Conservation (phyloP, 2,329 filamentous ascomycete species). For the Botrytis elliptica region DNA sequence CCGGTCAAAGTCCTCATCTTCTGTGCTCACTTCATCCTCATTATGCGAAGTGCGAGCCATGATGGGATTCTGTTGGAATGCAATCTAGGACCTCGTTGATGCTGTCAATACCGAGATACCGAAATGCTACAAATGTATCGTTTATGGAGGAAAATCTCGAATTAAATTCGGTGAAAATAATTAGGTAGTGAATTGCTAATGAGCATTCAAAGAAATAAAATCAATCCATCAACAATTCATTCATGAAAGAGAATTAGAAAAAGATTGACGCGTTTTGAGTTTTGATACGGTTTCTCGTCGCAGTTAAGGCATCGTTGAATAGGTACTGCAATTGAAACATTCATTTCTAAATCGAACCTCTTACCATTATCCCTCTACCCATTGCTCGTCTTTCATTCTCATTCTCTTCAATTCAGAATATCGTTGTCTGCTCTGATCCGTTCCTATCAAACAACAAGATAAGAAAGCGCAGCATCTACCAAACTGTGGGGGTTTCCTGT, state of each 20-base stretch:
- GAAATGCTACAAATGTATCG: background rate
- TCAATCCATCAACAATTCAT: background rate
- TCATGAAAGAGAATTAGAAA: background rate
- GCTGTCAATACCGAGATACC: too few species aligned
- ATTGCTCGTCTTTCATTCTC: background rate
- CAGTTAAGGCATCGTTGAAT: background rate
- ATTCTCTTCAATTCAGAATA: background rate
- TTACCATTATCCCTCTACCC: background rate
- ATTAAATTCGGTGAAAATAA: background rate
- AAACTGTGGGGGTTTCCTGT: background rate
- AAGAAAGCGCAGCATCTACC: background rate
- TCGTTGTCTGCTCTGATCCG: background rate
- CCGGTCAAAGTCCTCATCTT: conserved; percentile 1
- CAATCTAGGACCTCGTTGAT: background rate
- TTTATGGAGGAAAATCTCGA: background rate
- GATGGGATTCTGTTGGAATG: background rate
- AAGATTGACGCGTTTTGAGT: background rate
- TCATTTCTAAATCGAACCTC: background rate
- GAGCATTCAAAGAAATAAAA: background rate
- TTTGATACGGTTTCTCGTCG: background rate
- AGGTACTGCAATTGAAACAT: background rate
- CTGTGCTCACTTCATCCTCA: conserved; percentile 2
- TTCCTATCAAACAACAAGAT: background rate
- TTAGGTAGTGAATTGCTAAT: background rate
- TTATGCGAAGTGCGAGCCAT: background rate